Evolutionary conservation across 495 filamentous ascomycete species (phyloP).

Genomic region (Rusavskia elegans): DNA sequence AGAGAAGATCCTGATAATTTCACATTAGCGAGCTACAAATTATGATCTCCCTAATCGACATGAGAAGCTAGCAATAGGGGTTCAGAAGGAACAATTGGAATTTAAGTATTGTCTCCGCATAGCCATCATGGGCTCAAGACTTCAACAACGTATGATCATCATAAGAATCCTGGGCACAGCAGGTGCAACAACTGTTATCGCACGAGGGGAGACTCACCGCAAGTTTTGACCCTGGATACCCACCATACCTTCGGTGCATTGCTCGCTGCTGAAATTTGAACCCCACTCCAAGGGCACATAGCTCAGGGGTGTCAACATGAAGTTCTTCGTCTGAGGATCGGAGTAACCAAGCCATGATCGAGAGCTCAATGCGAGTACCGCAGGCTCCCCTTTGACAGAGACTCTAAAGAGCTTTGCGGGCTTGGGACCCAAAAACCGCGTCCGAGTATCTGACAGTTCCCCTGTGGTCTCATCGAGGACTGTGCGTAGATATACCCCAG

Average conservation of each 20-base stretch:
- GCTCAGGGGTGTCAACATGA: slow-evolving; percentile 81
- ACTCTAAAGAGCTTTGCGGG: slow-evolving; percentile 77
- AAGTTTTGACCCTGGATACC: slow-evolving; percentile 84
- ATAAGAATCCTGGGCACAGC: slow-evolving; percentile 22
- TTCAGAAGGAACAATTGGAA: slow-evolving; percentile 71
- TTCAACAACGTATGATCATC: slow-evolving; percentile 50
- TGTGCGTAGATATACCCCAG: slow-evolving; percentile 86
- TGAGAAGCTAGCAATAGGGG: slow-evolving; percentile 3
- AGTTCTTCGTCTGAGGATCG: slow-evolving; percentile 62
- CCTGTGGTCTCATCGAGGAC: slow-evolving; percentile 89
- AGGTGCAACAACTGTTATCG: neutral
- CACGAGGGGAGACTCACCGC: slow-evolving; percentile 40
- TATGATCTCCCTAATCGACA: no score
- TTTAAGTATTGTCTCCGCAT: slow-evolving; percentile 38
- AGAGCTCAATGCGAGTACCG: slow-evolving; percentile 81
- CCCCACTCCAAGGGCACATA: slow-evolving; percentile 83
- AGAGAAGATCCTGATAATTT: slow-evolving; percentile 58
- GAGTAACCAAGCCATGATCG: slow-evolving; percentile 89
- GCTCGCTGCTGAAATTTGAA: slow-evolving; percentile 90
- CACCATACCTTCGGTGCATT: slow-evolving; percentile 87
- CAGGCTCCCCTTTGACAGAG: slow-evolving; percentile 64
- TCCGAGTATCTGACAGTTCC: slow-evolving; percentile 83
- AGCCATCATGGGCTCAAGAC: slow-evolving; percentile 20
- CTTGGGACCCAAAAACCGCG: slow-evolving; percentile 82
- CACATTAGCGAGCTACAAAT: neutral